A percentile compares a stretch with the other conserved stretches of the same genome.
Conservation (phyloP, 768 basidiomycete species). For the Naganishia vishniacii region DNA sequence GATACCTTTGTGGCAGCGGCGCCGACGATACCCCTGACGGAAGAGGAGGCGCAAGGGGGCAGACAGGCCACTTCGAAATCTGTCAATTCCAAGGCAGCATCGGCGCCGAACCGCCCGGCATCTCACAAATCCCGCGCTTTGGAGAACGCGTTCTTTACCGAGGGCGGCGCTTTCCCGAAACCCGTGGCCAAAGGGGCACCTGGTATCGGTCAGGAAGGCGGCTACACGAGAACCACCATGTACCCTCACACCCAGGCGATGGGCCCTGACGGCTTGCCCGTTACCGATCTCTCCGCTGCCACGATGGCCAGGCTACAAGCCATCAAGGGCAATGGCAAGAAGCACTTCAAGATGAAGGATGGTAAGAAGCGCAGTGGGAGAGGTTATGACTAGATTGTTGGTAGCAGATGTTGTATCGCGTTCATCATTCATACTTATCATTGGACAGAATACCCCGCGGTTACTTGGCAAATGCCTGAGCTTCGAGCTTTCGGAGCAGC, state of each 20-base stretch:
- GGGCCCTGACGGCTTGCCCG: conserved; percentile 68
- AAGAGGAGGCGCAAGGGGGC: conserved; percentile 35
- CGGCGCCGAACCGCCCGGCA: conserved; percentile 42
- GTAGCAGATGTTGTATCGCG: neutral
- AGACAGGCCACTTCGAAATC: conserved; percentile 51
- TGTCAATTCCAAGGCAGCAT: conserved; percentile 39
- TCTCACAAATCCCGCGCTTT: conserved; percentile 56
- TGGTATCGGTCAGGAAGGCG: conserved; percentile 50
- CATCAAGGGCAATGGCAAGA: conserved; percentile 60
- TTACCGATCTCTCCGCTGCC: conserved; percentile 49
- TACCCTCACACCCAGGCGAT: conserved; percentile 82
- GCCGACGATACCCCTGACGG: conserved; percentile 30
- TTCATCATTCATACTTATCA: neutral
- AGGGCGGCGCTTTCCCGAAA: conserved; percentile 55
- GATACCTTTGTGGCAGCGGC: conserved; percentile 65
- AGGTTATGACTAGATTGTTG: conserved; percentile 65
- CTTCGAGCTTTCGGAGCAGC: conserved; percentile 22
- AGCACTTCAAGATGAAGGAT: conserved; percentile 76
- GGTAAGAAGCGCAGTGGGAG: conserved; percentile 86
- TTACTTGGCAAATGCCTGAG: conserved; percentile 5
- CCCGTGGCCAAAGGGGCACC: conserved; percentile 60
- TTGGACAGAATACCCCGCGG: neutral
- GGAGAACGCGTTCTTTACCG: conserved; percentile 77
- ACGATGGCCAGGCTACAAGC: conserved; percentile 50
- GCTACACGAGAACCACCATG: conserved; percentile 59